phyloP scores from a whole-genome alignment of 2,329 filamentous ascomycete species.

The Escovopsis sp. region DNA sequence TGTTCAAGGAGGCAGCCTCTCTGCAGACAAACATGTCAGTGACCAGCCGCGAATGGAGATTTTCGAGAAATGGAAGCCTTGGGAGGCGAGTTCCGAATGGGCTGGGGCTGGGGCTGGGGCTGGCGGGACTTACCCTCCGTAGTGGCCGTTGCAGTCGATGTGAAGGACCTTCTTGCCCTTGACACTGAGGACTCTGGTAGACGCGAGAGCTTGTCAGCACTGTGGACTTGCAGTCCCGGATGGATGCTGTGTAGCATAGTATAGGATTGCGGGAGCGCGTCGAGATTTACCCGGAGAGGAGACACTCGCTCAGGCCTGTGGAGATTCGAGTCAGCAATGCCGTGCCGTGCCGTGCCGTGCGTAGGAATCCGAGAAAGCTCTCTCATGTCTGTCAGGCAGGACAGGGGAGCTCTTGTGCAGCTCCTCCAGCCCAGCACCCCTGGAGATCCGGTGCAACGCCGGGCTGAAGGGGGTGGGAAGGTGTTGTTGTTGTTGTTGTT shows the following conservation, averaged over 20 bases:
- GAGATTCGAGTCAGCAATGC: constrained; percentile 1
- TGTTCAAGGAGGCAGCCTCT: constrained; percentile 91
- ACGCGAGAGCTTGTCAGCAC: constrained; percentile 17
- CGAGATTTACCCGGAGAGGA: constrained; percentile 73
- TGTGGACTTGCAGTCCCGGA: too few species aligned
- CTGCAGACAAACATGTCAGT: constrained; percentile 24
- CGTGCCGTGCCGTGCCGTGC: too few species aligned
- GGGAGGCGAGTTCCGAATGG: background rate
- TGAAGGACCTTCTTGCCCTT: constrained; percentile 99
- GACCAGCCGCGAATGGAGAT: constrained; percentile 1
- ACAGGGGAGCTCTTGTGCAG: background rate
- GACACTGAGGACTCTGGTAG: constrained; percentile 67
- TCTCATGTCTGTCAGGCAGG: background rate
- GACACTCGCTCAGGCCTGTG: constrained; percentile 90
- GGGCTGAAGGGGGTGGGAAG: too few species aligned
- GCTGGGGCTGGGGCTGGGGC: background rate
- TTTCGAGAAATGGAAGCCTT: background rate
- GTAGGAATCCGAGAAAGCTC: background rate
- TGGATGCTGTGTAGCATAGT: too few species aligned
- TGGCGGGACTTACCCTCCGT: constrained; percentile 63
- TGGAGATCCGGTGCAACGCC: too few species aligned
- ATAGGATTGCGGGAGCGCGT: background rate
- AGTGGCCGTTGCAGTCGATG: constrained; percentile 97
- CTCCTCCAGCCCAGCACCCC: background rate
- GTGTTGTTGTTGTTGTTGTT: too few species aligned